Evolutionary conservation across 768 basidiomycete species (phyloP), one percentile per base, ranked within the genome.

Genomic region (Cyclocybe cylindracea): DNA sequence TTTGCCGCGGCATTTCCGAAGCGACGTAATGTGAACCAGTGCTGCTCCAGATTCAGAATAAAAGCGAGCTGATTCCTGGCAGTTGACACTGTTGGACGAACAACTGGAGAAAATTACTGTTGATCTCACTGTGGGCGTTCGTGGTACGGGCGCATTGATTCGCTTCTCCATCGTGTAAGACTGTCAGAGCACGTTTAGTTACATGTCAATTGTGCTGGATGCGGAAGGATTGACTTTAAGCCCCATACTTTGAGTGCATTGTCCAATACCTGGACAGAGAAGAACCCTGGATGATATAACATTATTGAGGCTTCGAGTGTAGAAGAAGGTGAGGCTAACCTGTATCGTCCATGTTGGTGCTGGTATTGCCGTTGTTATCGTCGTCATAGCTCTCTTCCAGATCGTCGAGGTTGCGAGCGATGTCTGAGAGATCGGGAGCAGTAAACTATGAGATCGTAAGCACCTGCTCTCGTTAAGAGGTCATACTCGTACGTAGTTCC

Each of bases 311-410:
- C 18, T 33, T 11, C 11, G 9, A 47, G 10, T 31, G 14, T 19
- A n/a, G 13, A 44, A 18, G 10, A 39, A 16, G 11, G 44, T 43
- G 38, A 16, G 24, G 49, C 61, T 33, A 54, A 84, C 92, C 94
- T 24, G 91, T 92, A 66, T 95, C 94, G 59, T 97, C 94, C 89
- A 94, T 91, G 63, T 97, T 97, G 53, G 79, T 75, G 70, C 87
- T 87, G 38, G 70, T 66, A 46, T 61, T 61, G 29, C 70, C 73
- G 33, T 67, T 59, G 64, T 75, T 76, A 41, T 66, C 72, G 44
- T 77, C 74, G 50, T 83, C 76, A 56, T 84, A 86, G 49, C 75
- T 74, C 50, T 73, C 72, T 63, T 93, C 91, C 8, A 89, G 74
- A 5, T 66, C 60, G 65, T 93, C 91, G 7, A 94, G 68, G 51